phyloP scores from a whole-genome alignment of 805 yeast species.

The Lachancea sp. region DNA sequence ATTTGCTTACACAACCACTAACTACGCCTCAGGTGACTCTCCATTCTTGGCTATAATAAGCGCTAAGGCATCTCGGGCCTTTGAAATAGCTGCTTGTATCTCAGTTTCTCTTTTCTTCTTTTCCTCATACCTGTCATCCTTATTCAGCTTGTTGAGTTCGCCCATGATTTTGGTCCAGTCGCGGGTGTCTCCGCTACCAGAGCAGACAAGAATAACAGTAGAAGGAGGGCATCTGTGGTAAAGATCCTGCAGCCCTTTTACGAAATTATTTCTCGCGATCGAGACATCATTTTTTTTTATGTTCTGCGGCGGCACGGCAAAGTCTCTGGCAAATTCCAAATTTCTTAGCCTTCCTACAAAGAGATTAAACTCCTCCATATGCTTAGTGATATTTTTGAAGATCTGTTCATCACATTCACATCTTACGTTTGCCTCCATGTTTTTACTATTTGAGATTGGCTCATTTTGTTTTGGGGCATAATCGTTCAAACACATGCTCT shows the following conservation, averaged over 20 bases:
- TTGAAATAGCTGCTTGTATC: conserved; percentile 40
- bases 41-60: conserved; percentile 43
- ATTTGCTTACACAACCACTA: not conserved
- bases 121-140: conserved; percentile 36
- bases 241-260: conserved; percentile 41
- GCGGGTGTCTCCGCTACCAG: conserved; percentile 58
- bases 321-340: conserved; percentile 41
- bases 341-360: conserved; percentile 53
- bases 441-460: conserved; percentile 20
- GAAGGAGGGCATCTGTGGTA: conserved; percentile 49
- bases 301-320: conserved; percentile 27
- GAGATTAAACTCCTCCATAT: conserved; percentile 41
- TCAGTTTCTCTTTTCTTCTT: conserved; percentile 39
- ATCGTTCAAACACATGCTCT: conserved; percentile 33
- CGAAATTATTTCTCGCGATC: conserved; percentile 31
- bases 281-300: conserved; percentile 9
- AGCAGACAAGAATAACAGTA: conserved; percentile 53
- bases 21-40: not conserved
- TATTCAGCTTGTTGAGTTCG: conserved; percentile 40
- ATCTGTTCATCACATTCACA: conserved; percentile 58
- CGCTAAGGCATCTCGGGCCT: conserved; percentile 56
- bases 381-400: conserved; percentile 36
- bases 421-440: conserved; percentile 35
- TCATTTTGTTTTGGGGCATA: conserved; percentile 26
- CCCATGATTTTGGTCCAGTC: conserved; percentile 36